Evolutionary conservation across 176 grass and related monocot species (phyloP), one percentile per base, ranked within the genome.

Genomic region (Tillandsia fasciculata): DNA sequence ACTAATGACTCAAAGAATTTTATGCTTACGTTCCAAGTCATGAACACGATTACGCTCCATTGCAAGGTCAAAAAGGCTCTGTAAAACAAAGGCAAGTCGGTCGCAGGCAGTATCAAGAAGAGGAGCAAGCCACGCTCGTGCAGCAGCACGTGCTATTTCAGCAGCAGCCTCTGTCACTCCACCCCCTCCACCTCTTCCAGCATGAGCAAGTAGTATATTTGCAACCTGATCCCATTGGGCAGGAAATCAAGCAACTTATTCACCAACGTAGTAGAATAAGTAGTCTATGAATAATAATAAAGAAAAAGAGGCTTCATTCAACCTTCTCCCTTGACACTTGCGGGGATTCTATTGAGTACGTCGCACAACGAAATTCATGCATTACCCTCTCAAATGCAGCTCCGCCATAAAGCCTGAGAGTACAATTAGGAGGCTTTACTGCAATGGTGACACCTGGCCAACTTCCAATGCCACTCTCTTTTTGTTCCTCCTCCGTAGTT

Each of bases 171-270:
- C 95, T 57, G 79, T 82, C 80, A 99, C 59, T 58, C 90, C 87
- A 84, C 83, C 86, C 64, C 77, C 80, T 33, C 87, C 90, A 47
- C 84, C 90, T 77, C 87, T 88, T 80, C 95, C 90, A 75, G 90
- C 84, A 90, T 94, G 90, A 53, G 95, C 95, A 82, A 99, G 90
- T 28, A 99, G 67, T 91, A 99, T 99, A 78, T 99, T 99, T 10
- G 95, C 90, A 81, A 99, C 87, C 95, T 99, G 76, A 52, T 65
- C 49, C 50, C 26, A 82, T 48, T 1, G 74, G 59, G 17, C 33
- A 23, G 24, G 11, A 79, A 66, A 65, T 49, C 75, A 47, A 75
- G 75, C 8, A 20, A 79, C 29, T 64, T 74, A 24, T 61, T 54
- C 12, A 78, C 15, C 15, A 13, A 65, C 10, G 12, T 12, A 8